phyloP scores from a whole-genome alignment of 202 grass and related monocot genomes.

The Schoenoplectus triqueter region DNA sequence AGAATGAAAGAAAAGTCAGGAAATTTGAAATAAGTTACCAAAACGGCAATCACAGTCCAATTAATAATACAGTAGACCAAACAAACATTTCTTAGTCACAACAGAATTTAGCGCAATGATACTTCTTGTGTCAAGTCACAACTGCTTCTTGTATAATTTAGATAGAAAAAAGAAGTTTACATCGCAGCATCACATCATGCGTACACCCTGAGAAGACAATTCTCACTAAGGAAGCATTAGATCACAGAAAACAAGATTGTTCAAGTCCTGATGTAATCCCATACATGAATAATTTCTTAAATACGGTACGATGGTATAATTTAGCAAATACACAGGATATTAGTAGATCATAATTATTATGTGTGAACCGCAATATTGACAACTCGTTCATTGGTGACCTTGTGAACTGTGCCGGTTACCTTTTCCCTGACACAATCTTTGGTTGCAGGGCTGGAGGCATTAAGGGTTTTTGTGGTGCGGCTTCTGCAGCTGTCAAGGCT shows the following conservation, averaged over 20 bases:
- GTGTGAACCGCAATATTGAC: conserved; percentile 39
- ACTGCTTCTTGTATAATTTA: conserved; percentile 29
- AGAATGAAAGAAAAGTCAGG: neutral
- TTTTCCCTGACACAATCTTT: conserved; percentile 28
- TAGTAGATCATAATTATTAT: conserved; percentile 5
- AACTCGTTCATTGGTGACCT: conserved; percentile 35
- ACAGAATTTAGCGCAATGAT: conserved; percentile 11
- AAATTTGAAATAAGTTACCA: neutral
- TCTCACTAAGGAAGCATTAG: conserved; percentile 32
- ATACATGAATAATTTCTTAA: conserved; percentile 39
- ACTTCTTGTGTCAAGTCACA: conserved; percentile 15
- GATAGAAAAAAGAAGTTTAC: conserved; percentile 24
- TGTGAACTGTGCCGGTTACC: conserved; percentile 27
- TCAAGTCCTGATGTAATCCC: conserved; percentile 39
- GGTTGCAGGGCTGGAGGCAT: conserved; percentile 24
- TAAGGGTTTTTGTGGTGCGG: conserved; percentile 43
- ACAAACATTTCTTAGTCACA: neutral
- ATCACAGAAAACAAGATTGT: conserved; percentile 22
- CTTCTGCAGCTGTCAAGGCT: conserved; percentile 51
- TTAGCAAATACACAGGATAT: conserved; percentile 38
- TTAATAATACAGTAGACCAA: neutral
- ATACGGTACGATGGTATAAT: conserved; percentile 20
- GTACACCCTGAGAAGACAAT: conserved; percentile 32
- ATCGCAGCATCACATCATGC: conserved; percentile 23
- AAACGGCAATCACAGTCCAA: neutral